Evolutionary conservation across 108 stramenopile species (phyloP).

Genomic region (Skeletonema costatum): DNA sequence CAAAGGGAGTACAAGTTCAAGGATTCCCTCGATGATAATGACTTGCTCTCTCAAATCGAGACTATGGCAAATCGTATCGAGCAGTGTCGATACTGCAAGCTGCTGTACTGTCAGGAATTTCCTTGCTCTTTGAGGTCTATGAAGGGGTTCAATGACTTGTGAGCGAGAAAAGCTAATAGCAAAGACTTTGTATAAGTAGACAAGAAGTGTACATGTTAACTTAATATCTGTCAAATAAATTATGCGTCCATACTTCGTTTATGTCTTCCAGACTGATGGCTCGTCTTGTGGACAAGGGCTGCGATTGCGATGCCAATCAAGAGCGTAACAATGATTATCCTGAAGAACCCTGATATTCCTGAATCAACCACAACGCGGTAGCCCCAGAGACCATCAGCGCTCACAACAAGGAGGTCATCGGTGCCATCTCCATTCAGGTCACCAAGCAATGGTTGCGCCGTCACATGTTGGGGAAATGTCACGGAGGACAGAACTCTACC

Average conservation of each 20-base stretch:
- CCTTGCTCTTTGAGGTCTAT: neutral
- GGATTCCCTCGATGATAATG: neutral
- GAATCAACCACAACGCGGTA: constrained; percentile 65
- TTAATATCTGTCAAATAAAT: neutral
- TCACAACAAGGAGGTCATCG: constrained; percentile 72
- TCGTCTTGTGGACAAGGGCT: constrained; percentile 66
- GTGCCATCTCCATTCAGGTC: constrained; percentile 88
- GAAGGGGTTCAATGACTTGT: neutral
- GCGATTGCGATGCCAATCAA: constrained; percentile 67
- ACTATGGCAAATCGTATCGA: neutral
- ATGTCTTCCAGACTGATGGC: constrained; percentile 32
- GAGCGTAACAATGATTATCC: constrained; percentile 68
- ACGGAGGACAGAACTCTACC: constrained; percentile 66
- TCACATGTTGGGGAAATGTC: constrained; percentile 63
- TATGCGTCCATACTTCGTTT: constrained; percentile 72
- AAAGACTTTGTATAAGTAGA: neutral
- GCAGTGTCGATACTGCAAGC: neutral
- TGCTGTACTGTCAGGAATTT: neutral
- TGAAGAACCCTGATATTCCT: constrained; percentile 55
- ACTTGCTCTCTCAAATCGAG: neutral
- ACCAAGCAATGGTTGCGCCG: constrained; percentile 57
- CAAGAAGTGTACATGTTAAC: neutral
- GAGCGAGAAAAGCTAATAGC: neutral
- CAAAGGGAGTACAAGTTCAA: neutral
- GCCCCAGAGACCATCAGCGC: constrained; percentile 83